These are phyloP conservation scores for Pseudocercospora pini-densiflorae DNA, from an alignment of 2,329 filamentous ascomycete species.

Conservation along the genomic window DNA sequence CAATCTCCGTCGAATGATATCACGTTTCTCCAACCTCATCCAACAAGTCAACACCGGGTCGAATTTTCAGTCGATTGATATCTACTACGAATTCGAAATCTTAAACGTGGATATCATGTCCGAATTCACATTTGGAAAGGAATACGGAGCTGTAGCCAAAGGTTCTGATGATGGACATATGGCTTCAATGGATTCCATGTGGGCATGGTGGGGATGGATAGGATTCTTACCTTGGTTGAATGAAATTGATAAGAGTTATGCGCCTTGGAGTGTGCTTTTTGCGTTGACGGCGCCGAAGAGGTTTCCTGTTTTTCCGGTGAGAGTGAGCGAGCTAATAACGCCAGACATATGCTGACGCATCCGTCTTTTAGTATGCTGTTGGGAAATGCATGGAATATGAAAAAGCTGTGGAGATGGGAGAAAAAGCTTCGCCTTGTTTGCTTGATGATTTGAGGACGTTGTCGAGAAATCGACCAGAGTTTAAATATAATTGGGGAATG, in stretches of 20 bases:
- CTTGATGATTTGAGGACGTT: conserved; percentile 4
- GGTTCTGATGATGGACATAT: conserved; percentile 18
- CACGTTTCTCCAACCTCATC: background rate
- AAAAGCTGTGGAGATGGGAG: background rate
- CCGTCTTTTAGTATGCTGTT: conserved; percentile 9
- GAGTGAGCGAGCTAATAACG: background rate
- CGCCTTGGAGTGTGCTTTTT: conserved; percentile 11
- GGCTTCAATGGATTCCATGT: conserved; percentile 15
- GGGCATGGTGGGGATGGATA: conserved; percentile 21
- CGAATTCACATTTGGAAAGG: conserved; percentile 11
- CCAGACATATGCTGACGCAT: too few relatives aligned
- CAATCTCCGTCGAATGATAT: background rate
- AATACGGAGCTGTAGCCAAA: conserved; percentile 14
- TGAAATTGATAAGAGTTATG: conserved; percentile 15
- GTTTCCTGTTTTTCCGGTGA: conserved; percentile 13
- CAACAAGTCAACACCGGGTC: too few relatives aligned
- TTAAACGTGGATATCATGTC: conserved; percentile 18
- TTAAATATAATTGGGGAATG: conserved; percentile 12
- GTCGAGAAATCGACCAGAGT: background rate
- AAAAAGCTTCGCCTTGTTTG: conserved; percentile 5
- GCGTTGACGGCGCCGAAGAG: background rate
- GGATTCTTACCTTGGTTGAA: conserved; percentile 17
- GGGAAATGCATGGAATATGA: conserved; percentile 6
- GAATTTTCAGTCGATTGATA: background rate
- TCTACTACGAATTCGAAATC: conserved; percentile 15